Base-by-base conservation (phyloP, 2,329 filamentous ascomycete genomes). In the Colletotrichum sp. region DNA sequence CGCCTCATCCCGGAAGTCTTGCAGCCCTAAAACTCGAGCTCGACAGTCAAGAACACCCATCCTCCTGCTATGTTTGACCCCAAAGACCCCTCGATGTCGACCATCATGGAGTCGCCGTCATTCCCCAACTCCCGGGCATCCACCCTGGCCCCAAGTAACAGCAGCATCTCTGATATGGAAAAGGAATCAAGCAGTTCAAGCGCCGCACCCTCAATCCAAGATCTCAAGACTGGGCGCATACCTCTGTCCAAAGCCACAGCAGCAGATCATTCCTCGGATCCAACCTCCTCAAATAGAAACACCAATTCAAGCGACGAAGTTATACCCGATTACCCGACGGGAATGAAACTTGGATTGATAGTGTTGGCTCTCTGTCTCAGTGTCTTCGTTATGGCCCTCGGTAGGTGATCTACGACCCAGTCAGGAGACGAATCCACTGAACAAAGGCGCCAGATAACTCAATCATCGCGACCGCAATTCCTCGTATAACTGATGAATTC, bases 381-480 rank as follows among this genome's bases (percentile, higher is more conserved):
- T 16, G 83, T 85, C 13, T 85, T 85, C 71, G 78, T 85, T 54
- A 84, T 85, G 81, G 83, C 84, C 3, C 79, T 85, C 6, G 83
- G 83, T 81, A 75, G 16, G 43, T 8, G 4, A 21, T 1, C 36
- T 29, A 15, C n/a, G 61, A 29, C 6, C 9, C 1, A 12, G 43
- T 24, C n/a, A 2, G 2, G 16, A 27, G 21, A 12, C 13, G 16
- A 63, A 15, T 16, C 6, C 65, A 11, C 36, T 65, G 11, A 66
- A 29, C n/a, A 29, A 21, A 27, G 4, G 1, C 6, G n/a, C 3
- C 59, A 83, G 82, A 84, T 71, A 83, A 83, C 69, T 82, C 81
- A 21, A 86, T 86, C 71, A 84, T 86, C 63, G 83, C 85, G 11
- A 86, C 85, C 2, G 85, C 85, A 4, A 85, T 87, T 68, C 85